Percentiles rank a stretch among this genome's conserved stretches.
Conservation (phyloP, 192 early-diverging fungal species). For the Podila verticillata region DNA sequence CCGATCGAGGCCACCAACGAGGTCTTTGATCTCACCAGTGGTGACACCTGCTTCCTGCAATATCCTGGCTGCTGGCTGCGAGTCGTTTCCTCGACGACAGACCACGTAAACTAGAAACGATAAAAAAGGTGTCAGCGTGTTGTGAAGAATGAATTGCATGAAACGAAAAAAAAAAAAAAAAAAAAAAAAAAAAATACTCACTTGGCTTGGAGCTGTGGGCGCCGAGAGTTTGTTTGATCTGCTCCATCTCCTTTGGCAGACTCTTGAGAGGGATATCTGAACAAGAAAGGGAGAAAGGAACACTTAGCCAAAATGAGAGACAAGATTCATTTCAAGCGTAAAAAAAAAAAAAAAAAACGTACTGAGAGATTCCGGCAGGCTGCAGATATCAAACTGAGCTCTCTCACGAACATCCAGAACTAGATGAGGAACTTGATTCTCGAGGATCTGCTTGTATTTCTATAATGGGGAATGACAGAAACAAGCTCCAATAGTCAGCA, state of each 20-base stretch:
- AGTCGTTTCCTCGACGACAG: slow-evolving; percentile 92
- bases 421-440: slow-evolving; percentile 63
- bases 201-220: neutral
- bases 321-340: neutral
- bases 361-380: slow-evolving; percentile 74
- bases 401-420: slow-evolving; percentile 92
- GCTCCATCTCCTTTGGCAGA: slow-evolving; percentile 53
- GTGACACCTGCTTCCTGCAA: slow-evolving; percentile 74
- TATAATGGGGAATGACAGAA: neutral
- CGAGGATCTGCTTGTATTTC: slow-evolving; percentile 59
- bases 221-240: slow-evolving; percentile 45
- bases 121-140: no score
- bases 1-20: slow-evolving; percentile 81
- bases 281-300: neutral
- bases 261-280: slow-evolving; percentile 67
- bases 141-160: no score
- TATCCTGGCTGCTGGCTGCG: slow-evolving; percentile 84
- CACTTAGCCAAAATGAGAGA: neutral
- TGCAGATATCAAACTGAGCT: slow-evolving; percentile 86
- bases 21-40: slow-evolving; percentile 69
- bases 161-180: neutral
- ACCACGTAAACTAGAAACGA: slow-evolving; percentile 74
- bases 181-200: neutral
- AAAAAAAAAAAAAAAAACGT: slow-evolving; percentile 12
- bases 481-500: neutral